Percentiles rank a stretch among this genome's conserved stretches.
These are phyloP conservation scores for Bipolaris oryzae DNA, from an alignment of 2,329 filamentous ascomycete genomes.

Conservation along the genomic window DNA sequence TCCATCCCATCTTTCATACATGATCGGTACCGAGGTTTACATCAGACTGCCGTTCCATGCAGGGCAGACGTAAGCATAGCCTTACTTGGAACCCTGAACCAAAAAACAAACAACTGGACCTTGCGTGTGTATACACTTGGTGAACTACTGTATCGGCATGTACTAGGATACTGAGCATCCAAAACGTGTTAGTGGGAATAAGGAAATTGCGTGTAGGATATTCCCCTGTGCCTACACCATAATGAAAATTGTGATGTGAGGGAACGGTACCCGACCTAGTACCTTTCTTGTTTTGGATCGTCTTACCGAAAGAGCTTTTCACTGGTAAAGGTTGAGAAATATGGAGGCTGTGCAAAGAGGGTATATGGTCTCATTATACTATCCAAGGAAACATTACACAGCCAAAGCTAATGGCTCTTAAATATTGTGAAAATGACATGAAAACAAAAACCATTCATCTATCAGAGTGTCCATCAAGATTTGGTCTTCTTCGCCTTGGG, in stretches of 20 bases:
- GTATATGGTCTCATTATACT: background rate
- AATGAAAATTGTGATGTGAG: background rate
- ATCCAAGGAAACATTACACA: background rate
- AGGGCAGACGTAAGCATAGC: background rate
- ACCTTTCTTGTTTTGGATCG: background rate
- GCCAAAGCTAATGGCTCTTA: background rate
- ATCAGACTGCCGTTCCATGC: background rate
- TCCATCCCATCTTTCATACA: background rate
- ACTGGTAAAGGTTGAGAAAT: too few relatives aligned
- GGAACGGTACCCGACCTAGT: background rate
- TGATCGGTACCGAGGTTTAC: background rate
- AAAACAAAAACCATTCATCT: background rate
- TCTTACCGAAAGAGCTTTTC: too few relatives aligned
- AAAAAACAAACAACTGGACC: background rate
- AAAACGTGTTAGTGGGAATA: background rate
- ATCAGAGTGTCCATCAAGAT: conserved; percentile 1
- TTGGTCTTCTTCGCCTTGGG: conserved; percentile 29
- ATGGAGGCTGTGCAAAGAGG: background rate
- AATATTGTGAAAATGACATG: background rate
- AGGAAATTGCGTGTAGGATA: background rate
- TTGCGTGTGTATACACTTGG: background rate
- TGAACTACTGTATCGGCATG: background rate
- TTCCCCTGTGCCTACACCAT: too few relatives aligned
- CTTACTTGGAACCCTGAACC: background rate
- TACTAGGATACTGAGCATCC: background rate